These are phyloP conservation scores for Lichtheimia ramosa DNA, from an alignment of 371 early-diverging fungal genomes.

Conservation along the genomic window DNA sequence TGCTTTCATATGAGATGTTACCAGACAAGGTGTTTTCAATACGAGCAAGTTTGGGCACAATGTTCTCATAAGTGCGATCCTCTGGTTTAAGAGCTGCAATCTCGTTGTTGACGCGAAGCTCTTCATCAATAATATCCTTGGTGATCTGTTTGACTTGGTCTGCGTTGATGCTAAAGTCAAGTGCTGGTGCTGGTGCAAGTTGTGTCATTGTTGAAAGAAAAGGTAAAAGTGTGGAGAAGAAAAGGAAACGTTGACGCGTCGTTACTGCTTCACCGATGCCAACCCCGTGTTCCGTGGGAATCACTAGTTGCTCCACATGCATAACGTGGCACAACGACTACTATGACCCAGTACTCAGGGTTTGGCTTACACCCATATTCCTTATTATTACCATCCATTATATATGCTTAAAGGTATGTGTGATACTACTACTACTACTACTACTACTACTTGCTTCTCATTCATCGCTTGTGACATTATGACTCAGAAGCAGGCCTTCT, in stretches of 20 bases:
- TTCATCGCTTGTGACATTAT: too few relatives aligned
- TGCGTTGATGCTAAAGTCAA: conserved; percentile 43
- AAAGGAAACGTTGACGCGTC: background rate
- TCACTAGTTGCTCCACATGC: too few relatives aligned
- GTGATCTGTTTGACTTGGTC: conserved; percentile 36
- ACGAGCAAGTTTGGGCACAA: conserved; percentile 55
- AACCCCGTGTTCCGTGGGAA: too few relatives aligned
- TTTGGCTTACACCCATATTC: too few relatives aligned
- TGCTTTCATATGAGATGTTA: background rate
- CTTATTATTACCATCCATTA: too few relatives aligned
- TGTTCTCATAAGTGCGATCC: conserved; percentile 60
- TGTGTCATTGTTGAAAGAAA: conserved; percentile 20
- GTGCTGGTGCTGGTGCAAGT: conserved; percentile 42
- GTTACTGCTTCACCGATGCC: too few relatives aligned
- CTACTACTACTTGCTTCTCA: too few relatives aligned
- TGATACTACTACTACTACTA: too few relatives aligned
- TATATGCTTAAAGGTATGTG: too few relatives aligned
- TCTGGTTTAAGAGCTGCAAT: conserved; percentile 52
- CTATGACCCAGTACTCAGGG: too few relatives aligned
- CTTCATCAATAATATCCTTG: conserved; percentile 35
- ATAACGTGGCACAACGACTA: too few relatives aligned
- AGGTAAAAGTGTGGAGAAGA: conserved; percentile 3
- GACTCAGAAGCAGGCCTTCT: too few relatives aligned
- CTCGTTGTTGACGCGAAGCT: conserved; percentile 41
- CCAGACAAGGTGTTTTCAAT: conserved; percentile 52